These are phyloP conservation scores for Dactylellina haptotyla DNA, from an alignment of 2,329 filamentous ascomycete genomes.

Conservation along the genomic window DNA sequence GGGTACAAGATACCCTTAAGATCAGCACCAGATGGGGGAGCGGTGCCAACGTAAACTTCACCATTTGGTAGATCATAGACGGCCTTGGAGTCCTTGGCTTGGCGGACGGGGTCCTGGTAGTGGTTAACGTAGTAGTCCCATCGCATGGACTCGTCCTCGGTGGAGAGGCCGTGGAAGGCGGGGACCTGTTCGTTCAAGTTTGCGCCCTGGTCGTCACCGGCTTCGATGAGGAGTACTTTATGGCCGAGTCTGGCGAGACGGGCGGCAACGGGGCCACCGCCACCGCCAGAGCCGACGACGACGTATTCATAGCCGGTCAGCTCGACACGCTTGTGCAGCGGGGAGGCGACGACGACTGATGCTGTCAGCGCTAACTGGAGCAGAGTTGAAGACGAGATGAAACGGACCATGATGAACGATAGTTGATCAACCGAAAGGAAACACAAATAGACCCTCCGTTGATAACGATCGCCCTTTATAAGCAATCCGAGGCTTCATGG, in stretches of 20 bases:
- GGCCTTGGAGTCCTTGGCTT: conserved; percentile 70
- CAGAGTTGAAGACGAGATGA: conserved; percentile 11
- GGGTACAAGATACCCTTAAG: conserved; percentile 65
- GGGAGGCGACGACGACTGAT: background rate
- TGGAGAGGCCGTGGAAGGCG: conserved; percentile 66
- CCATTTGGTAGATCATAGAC: conserved; percentile 65
- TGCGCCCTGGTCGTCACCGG: conserved; percentile 68
- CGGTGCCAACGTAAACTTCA: conserved; percentile 60
- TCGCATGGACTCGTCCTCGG: conserved; percentile 68
- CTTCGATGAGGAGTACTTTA: conserved; percentile 71
- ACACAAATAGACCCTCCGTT: background rate
- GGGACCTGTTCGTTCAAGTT: conserved; percentile 67
- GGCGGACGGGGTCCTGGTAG: conserved; percentile 67
- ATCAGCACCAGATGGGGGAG: conserved; percentile 62
- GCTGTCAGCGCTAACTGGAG: conserved; percentile 35
- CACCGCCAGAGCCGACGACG: conserved; percentile 71
- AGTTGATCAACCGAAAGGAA: background rate
- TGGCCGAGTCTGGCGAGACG: conserved; percentile 71
- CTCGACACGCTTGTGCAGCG: conserved; percentile 47
- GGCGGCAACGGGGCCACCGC: conserved; percentile 70
- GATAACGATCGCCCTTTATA: conserved; percentile 8
- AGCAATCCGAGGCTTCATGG: background rate
- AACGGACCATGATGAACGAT: background rate
- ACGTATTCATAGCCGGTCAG: conserved; percentile 70
- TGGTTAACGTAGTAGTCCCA: conserved; percentile 75